phyloP scores from a whole-genome alignment of 805 yeast species.

The Zygoascus biomembranicola region DNA sequence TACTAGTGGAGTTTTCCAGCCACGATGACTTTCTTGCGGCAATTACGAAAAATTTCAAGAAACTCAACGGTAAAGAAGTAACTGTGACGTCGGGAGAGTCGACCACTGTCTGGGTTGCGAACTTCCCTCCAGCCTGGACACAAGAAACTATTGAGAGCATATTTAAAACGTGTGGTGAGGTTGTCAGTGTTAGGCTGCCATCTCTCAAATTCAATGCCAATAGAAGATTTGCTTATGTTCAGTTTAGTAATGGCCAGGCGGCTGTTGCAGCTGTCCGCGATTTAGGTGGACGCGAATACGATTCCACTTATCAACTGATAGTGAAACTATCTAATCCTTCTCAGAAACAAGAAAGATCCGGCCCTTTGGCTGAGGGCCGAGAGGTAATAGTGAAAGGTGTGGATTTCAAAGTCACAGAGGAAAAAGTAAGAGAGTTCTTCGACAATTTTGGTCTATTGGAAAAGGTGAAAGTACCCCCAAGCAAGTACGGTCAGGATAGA shows the following conservation, averaged over 20 bases:
- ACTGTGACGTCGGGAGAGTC: constrained; percentile 38
- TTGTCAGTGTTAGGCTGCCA: constrained; percentile 55
- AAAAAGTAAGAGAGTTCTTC: constrained; percentile 16
- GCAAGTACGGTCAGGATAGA: constrained; percentile 26
- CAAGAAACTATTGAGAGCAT: constrained; percentile 32
- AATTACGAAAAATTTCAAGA: constrained; percentile 49
- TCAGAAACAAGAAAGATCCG: constrained; percentile 33
- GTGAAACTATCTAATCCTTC: constrained; percentile 60
- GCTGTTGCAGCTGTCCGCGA: constrained; percentile 38
- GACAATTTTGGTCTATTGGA: constrained; percentile 27
- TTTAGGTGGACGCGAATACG: constrained; percentile 33
- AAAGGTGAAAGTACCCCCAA: constrained; percentile 41
- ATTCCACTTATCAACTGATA: constrained; percentile 32
- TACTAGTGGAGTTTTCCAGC: constrained; percentile 50
- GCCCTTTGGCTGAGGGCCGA: constrained; percentile 44
- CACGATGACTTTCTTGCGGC: constrained; percentile 47
- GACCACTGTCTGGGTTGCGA: constrained; percentile 63
- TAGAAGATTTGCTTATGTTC: constrained; percentile 70
- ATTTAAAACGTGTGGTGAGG: constrained; percentile 35
- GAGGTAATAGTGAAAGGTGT: constrained; percentile 51
- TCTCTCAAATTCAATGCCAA: constrained; percentile 45
- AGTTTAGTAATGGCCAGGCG: constrained; percentile 36
- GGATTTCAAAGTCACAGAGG: constrained; percentile 36
- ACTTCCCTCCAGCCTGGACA: constrained; percentile 53
- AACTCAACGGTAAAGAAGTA: constrained; percentile 36